phyloP scores from a whole-genome alignment of 768 basidiomycete species.

The Amanita rimosa region DNA sequence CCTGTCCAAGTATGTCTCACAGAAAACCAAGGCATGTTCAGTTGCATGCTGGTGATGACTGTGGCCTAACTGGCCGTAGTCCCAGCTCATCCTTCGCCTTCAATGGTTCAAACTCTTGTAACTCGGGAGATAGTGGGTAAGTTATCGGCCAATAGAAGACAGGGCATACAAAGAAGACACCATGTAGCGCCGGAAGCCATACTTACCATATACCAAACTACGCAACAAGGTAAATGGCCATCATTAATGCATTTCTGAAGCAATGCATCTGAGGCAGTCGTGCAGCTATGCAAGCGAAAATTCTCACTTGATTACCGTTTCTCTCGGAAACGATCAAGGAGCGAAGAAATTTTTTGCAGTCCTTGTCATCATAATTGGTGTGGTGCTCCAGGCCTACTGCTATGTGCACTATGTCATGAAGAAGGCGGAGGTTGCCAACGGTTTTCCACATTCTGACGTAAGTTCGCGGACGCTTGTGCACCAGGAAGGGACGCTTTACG shows the following conservation, averaged over 20 bases:
- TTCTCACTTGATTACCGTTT: conserved; percentile 23
- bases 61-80: not conserved
- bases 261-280: conserved; percentile 1
- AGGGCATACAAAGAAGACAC: not conserved
- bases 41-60: not conserved
- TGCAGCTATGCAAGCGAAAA: conserved; percentile 26
- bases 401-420: not conserved
- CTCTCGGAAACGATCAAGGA: conserved; percentile 22
- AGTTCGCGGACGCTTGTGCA: not conserved
- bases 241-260: conserved; percentile 3
- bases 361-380: not conserved
- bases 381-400: not conserved
- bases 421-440: not conserved
- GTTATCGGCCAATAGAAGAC: conserved; percentile 8
- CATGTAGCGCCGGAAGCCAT: conserved; percentile 19
- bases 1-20: not conserved
- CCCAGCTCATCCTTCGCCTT: conserved; percentile 23
- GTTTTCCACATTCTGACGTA: not conserved
- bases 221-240: conserved; percentile 21
- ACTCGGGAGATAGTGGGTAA: conserved; percentile 27
- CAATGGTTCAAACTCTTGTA: conserved; percentile 27
- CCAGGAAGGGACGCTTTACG: not conserved
- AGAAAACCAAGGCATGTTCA: conserved; percentile 2
- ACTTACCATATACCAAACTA: conserved; percentile 30
- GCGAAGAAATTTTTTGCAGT: not conserved